Evolutionary conservation across 225 moss, liverwort and hornwort genomes (phyloP), one percentile per base, ranked within the genome.

Genomic region (Ulota crispa): DNA sequence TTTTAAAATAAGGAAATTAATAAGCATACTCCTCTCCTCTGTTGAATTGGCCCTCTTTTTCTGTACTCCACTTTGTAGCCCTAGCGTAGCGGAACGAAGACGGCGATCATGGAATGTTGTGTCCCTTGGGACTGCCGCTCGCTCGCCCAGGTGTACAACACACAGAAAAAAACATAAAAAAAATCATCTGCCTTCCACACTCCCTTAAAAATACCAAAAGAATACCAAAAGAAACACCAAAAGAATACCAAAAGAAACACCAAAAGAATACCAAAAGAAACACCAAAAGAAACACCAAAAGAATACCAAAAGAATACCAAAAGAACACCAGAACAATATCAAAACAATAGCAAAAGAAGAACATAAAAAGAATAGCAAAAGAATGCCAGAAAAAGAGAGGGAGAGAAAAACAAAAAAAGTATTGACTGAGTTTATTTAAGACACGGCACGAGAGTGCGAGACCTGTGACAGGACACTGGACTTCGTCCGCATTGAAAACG

Each of bases 401-500:
- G 50, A 50, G 15, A 39, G 3, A 16, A 1, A 23, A 47, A 36
- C 2, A 43, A 34, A 34, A 4, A 34, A 36, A 21, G 43, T 64
- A 32, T 28, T 0, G 61, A 77, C 24, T 1, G 53, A 12, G 24
- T 77, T 45, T 53, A 77, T 36, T 52, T 39, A 39, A 39, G 9
- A 24, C 53, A 77, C 53, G 66, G 10, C 53, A 11, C 12, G 60
- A 60, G 26, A 60, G 6, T 36, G 4, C 12, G 60, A 60, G 26
- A 60, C 59, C 2, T 12, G 24, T 16, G 50, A 6, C 64, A 54
- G 57, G 50, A 6, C 64, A 37, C n/a, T n/a, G 57, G 69, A 78
- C 78, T 69, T 39, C 41, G 57, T 78, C 50, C 68, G 30, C 78
- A 78, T 42, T 78, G 78, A 78, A 78, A 57, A 28, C 78, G 0